Evolutionary conservation across 2,329 filamentous ascomycete genomes (phyloP).

Genomic region (Neopestalotiopsis sp.): DNA sequence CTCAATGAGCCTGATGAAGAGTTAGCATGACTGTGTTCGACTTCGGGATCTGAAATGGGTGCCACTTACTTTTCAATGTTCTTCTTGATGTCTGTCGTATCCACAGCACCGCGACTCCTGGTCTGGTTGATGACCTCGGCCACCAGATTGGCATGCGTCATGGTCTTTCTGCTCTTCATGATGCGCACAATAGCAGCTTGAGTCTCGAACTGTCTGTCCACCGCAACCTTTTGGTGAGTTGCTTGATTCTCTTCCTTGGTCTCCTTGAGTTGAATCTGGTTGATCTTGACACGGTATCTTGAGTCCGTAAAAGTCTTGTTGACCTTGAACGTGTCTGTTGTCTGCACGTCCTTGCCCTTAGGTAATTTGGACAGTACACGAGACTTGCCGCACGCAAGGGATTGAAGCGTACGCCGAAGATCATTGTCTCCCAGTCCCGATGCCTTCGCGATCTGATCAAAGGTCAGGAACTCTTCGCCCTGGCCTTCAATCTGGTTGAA

Average conservation of each 20-base stretch:
- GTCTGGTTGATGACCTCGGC: conserved; percentile 93
- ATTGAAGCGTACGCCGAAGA: conserved; percentile 89
- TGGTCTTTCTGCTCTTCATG: conserved; percentile 91
- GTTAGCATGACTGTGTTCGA: conserved; percentile 31
- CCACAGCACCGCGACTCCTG: conserved; percentile 82
- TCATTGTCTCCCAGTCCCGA: conserved; percentile 80
- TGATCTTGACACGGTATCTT: conserved; percentile 95
- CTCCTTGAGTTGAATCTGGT: conserved; percentile 97
- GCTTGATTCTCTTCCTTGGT: conserved; percentile 94
- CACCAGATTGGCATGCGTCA: conserved; percentile 86
- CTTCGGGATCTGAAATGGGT: conserved; percentile 7
- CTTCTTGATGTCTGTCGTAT: conserved; percentile 88
- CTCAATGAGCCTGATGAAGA: conserved; percentile 74
- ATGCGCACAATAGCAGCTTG: conserved; percentile 96
- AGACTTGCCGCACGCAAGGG: conserved; percentile 88
- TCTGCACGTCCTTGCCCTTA: conserved; percentile 79
- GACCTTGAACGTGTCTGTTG: conserved; percentile 83
- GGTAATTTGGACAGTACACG: conserved; percentile 86
- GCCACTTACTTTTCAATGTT: conserved; percentile 89
- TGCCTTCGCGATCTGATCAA: conserved; percentile 74
- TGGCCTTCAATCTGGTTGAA: conserved; percentile 75
- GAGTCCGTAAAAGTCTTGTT: conserved; percentile 79
- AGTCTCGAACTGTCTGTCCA: conserved; percentile 93
- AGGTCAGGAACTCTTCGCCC: conserved; percentile 69
- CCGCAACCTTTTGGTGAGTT: conserved; percentile 87